phyloP scores from a whole-genome alignment of 2,329 filamentous ascomycete species.

The Westerdykella sp. region DNA sequence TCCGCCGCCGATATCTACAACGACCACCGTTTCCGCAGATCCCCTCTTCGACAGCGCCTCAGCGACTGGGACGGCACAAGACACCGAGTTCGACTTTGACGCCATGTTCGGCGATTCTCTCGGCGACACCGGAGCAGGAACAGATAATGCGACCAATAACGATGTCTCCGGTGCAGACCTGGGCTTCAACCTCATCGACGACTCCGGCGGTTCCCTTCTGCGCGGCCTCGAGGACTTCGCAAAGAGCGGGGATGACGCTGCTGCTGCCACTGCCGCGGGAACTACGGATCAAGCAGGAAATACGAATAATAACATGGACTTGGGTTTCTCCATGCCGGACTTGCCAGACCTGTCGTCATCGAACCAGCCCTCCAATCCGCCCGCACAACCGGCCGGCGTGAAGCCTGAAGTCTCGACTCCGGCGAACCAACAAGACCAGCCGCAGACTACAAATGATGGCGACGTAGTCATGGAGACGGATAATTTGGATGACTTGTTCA shows the following conservation, averaged over 20 bases:
- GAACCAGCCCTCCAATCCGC: constrained; percentile 3
- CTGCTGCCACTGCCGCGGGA: constrained; percentile 4
- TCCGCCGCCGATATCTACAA: constrained; percentile 13
- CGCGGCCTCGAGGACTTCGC: constrained; percentile 35
- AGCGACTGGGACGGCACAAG: constrained; percentile 21
- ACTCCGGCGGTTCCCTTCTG: constrained; percentile 24
- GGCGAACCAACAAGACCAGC: constrained; percentile 6
- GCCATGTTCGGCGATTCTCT: constrained; percentile 29
- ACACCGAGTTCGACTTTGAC: constrained; percentile 37
- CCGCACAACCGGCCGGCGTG: constrained; percentile 2
- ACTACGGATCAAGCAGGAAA: neutral
- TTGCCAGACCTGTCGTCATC: neutral
- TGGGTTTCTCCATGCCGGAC: constrained; percentile 13
- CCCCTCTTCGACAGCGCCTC: constrained; percentile 29
- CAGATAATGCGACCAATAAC: constrained; percentile 1
- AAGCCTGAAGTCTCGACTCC: constrained; percentile 6
- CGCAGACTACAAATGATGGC: constrained; percentile 5
- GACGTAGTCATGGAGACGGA: constrained; percentile 27
- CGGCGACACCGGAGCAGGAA: constrained; percentile 14
- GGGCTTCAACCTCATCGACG: constrained; percentile 28
- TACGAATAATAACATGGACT: neutral
- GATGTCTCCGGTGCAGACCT: constrained; percentile 17
- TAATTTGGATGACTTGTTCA: constrained; percentile 32
- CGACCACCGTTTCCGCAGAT: constrained; percentile 6
- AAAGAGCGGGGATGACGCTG: constrained; percentile 18